A percentile compares a stretch with the other conserved stretches of the same genome.
These are phyloP conservation scores for Acacia crassicarpa DNA, from an alignment of 306 rosid species.

Conservation along the genomic window DNA sequence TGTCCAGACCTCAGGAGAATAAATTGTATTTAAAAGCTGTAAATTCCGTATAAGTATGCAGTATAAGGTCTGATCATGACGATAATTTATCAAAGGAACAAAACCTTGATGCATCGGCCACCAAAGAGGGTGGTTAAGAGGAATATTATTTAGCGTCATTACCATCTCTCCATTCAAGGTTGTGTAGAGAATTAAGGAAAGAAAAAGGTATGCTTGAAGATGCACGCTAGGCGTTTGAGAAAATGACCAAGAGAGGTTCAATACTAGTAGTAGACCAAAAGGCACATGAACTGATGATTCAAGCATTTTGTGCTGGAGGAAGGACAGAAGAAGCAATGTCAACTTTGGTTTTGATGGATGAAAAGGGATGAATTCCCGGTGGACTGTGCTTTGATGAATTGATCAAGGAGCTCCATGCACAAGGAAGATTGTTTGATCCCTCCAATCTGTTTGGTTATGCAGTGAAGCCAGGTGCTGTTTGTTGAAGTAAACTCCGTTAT, in stretches of 20 bases:
- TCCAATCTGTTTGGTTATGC: constrained; percentile 29
- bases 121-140: too few species aligned
- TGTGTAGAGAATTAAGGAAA: constrained; percentile 49
- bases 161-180: constrained; percentile 25
- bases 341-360: constrained; percentile 41
- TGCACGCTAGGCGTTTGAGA: constrained; percentile 57
- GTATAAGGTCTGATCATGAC: too few species aligned
- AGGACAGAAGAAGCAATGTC: constrained; percentile 48
- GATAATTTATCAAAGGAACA: too few species aligned
- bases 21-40: too few species aligned
- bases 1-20: too few species aligned
- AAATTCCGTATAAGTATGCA: too few species aligned
- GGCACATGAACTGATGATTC: constrained; percentile 56
- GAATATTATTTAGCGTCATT: too few species aligned
- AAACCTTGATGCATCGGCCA: too few species aligned
- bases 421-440: too few species aligned
- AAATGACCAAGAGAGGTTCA: constrained; percentile 42
- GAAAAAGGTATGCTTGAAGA: constrained; percentile 45
- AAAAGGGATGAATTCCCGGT: constrained; percentile 40
- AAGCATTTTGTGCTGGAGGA: constrained; percentile 53
- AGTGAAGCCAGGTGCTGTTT: constrained; percentile 58
- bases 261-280: constrained; percentile 42
- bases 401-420: constrained; percentile 39
- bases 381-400: constrained; percentile 24
- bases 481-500: constrained; percentile 26